These are phyloP conservation scores for Saccharomycopsis hybrid DNA, from an alignment of 1,139 yeast genomes.

Conservation along the genomic window DNA sequence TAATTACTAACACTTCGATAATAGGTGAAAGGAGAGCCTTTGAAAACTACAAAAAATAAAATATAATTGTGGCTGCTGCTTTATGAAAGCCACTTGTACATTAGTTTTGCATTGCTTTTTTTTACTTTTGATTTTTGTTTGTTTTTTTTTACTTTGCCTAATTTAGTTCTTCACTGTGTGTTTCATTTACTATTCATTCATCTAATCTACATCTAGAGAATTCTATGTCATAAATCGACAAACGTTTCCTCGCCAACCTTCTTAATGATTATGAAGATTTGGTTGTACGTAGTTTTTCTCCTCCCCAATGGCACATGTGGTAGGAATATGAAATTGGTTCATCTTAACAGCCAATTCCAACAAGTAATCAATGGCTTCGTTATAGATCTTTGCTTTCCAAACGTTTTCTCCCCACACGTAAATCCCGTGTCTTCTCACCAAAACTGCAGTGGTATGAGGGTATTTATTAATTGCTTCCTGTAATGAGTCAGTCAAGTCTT, in stretches of 20 bases:
- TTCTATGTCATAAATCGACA: neutral
- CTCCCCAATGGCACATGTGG: conserved; percentile 35
- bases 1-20: conserved; percentile 31
- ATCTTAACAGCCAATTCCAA: conserved; percentile 80
- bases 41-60: conserved; percentile 26
- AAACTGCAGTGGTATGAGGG: conserved; percentile 77
- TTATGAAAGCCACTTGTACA: neutral
- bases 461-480: conserved; percentile 57
- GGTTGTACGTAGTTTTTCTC: conserved; percentile 26
- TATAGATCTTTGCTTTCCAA: conserved; percentile 88
- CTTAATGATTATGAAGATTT: neutral
- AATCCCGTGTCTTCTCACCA: conserved; percentile 90
- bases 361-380: conserved; percentile 88
- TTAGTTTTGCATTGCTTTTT: neutral
- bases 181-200: neutral
- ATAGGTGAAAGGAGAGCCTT: conserved; percentile 27
- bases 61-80: neutral
- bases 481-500: conserved; percentile 66
- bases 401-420: conserved; percentile 93
- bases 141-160: neutral
- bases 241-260: neutral
- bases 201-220: neutral
- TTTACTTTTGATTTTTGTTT: neutral
- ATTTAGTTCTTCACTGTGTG: neutral
- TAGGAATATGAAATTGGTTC: conserved; percentile 50